These are phyloP conservation scores for Colletotrichum sp. DNA, from an alignment of 2,329 filamentous ascomycete genomes.

Conservation along the genomic window DNA sequence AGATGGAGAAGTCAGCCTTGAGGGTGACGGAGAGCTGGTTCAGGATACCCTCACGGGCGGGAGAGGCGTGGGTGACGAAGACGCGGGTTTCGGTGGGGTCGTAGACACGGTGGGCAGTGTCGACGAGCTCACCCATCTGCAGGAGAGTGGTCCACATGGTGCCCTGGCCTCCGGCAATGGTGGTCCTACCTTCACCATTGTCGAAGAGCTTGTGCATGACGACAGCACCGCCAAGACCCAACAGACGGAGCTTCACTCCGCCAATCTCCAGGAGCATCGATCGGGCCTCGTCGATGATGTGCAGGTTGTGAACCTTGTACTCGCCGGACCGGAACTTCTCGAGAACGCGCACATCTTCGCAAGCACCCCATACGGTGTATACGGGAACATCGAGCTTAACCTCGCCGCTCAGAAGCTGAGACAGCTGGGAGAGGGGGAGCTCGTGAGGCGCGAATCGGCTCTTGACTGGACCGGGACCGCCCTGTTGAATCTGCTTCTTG, in stretches of 20 bases:
- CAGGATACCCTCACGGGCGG: slow-evolving; percentile 92
- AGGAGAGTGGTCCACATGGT: slow-evolving; percentile 99
- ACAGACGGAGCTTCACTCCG: slow-evolving; percentile 91
- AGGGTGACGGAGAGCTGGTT: slow-evolving; percentile 97
- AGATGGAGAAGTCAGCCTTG: slow-evolving; percentile 98
- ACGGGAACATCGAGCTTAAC: slow-evolving; percentile 94
- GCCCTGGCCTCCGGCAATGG: slow-evolving; percentile 96
- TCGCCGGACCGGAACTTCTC: slow-evolving; percentile 98
- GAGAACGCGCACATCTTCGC: slow-evolving; percentile 95
- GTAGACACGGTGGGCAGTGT: slow-evolving; percentile 97
- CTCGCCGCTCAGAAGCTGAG: slow-evolving; percentile 85
- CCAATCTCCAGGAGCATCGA: slow-evolving; percentile 94
- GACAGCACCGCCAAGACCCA: slow-evolving; percentile 93
- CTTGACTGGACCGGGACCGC: slow-evolving; percentile 81
- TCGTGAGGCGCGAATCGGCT: slow-evolving; percentile 81
- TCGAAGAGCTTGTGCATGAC: slow-evolving; percentile 99
- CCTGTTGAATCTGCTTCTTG: slow-evolving; percentile 70
- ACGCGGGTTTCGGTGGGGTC: slow-evolving; percentile 97
- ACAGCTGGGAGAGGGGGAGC: slow-evolving; percentile 89
- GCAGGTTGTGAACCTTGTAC: slow-evolving; percentile 96
- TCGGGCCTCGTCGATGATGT: slow-evolving; percentile 98
- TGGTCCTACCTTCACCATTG: slow-evolving; percentile 96
- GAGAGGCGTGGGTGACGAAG: slow-evolving; percentile 96
- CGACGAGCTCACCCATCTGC: slow-evolving; percentile 97
- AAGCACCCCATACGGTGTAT: slow-evolving; percentile 98